These are phyloP conservation scores for Silene coronaria DNA, from an alignment of 179 eudicot genomes.

Conservation along the genomic window DNA sequence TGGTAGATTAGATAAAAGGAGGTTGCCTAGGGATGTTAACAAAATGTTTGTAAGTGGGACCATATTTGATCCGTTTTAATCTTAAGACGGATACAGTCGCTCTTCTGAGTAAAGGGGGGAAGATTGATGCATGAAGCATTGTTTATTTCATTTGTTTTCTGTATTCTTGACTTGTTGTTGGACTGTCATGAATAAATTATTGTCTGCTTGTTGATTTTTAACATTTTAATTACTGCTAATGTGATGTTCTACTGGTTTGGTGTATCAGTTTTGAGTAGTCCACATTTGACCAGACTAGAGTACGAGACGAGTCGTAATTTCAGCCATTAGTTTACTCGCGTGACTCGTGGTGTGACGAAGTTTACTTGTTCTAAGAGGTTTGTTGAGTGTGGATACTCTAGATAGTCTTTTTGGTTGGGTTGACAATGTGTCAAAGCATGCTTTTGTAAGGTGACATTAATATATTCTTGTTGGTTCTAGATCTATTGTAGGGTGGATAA, in stretches of 20 bases:
- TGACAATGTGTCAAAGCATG: constrained; percentile 12
- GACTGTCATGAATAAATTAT: constrained; percentile 19
- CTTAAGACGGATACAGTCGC: too few relatives aligned
- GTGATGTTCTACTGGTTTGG: constrained; percentile 28
- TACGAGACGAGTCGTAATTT: constrained; percentile 12
- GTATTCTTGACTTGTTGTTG: constrained; percentile 7
- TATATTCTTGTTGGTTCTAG: constrained; percentile 8
- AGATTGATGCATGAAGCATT: neutral
- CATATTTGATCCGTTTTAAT: too few relatives aligned
- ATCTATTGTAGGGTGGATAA: constrained; percentile 9
- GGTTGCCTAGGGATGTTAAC: too few relatives aligned
- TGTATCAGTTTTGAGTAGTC: constrained; percentile 21
- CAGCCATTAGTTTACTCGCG: constrained; percentile 10
- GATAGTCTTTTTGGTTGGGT: constrained; percentile 15
- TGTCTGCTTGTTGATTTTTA: constrained; percentile 9
- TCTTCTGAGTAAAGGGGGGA: neutral
- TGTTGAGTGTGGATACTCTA: constrained; percentile 10
- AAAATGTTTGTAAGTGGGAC: too few relatives aligned
- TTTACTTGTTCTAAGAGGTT: neutral
- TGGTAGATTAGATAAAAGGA: too few relatives aligned
- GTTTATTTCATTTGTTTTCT: constrained; percentile 20
- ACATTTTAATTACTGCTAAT: constrained; percentile 8
- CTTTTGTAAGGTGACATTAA: constrained; percentile 7
- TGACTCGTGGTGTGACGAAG: constrained; percentile 23
- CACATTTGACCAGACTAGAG: constrained; percentile 35